Evolutionary conservation across 345 rosid species (phyloP), one percentile per base, ranked within the genome.

Genomic region (Raphanus raphanistrum): DNA sequence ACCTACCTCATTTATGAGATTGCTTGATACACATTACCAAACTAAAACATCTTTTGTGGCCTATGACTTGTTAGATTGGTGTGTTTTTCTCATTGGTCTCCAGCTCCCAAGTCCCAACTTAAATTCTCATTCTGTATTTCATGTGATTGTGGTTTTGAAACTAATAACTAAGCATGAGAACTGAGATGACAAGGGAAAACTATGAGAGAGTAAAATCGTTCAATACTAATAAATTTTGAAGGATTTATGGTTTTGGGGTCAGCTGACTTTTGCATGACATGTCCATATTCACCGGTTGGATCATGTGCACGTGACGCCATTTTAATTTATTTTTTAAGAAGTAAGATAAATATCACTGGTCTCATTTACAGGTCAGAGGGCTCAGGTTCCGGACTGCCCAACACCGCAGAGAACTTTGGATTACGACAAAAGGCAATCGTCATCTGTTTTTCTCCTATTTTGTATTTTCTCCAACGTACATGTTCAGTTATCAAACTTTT

Each of bases 261-360:
- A 74, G n/a, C 16, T 41, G 61, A 75, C 79, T 80, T 79, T 74
- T 79, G 68, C 68, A 78, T 79, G 79, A 79, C 33, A 38, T 68
- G 79, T 80, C 79, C 25, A 41, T 74, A 1, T 74, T 17, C 67
- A 68, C 72, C 43, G 78, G 67, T 70, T 74, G 82, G 82, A 80
- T 75, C 79, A 74, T 70, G 82, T 80, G 82, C 79, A 80, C 82
- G 82, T 80, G 79, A 80, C 76, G 28, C 67, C 75, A 33, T 43
- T n/a, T 58, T 52, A 59, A 29, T 36, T 29, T 75, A 38, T 9
- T 12, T 36, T 10, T 25, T 57, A 43, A 43, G 4, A 5, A n/a
- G 4, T 55, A 10, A 55, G 26, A 55, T 17, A 55, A 55, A 57
- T 25, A 57, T 57, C 61, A 17, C 17, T 36, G 50, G 72, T 71